These are phyloP conservation scores for Logfia minima DNA, from an alignment of 129 eudicot genomes.

Conservation along the genomic window DNA sequence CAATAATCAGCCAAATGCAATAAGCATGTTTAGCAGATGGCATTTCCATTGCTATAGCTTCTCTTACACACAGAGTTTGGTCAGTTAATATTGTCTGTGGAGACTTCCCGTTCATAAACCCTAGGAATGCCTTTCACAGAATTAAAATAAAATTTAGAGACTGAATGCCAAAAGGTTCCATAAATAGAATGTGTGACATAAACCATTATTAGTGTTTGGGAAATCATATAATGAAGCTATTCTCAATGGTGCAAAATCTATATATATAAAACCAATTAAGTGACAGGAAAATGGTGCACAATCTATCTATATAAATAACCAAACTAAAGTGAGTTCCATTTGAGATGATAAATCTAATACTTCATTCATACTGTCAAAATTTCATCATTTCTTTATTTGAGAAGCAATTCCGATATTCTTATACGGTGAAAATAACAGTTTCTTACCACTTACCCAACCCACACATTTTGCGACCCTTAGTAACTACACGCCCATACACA, in stretches of 20 bases:
- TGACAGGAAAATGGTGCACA: neutral
- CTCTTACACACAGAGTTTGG: constrained; percentile 87
- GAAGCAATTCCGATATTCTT: no score
- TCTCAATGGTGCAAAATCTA: constrained; percentile 2
- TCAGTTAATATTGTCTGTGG: constrained; percentile 93
- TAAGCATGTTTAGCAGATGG: constrained; percentile 94
- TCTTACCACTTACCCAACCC: neutral
- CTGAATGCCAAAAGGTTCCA: neutral
- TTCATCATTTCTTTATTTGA: neutral
- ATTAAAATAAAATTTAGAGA: constrained; percentile 18
- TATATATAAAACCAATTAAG: neutral
- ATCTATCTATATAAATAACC: neutral
- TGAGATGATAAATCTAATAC: neutral
- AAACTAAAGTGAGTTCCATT: neutral
- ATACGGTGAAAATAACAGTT: neutral
- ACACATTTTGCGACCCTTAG: neutral
- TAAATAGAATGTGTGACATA: constrained; percentile 5
- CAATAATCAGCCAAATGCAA: constrained; percentile 90
- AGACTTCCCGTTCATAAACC: constrained; percentile 91
- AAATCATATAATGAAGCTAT: constrained; percentile 17
- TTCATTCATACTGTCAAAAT: neutral
- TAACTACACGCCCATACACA: constrained; percentile 14
- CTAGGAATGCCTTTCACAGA: constrained; percentile 64
- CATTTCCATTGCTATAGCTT: constrained; percentile 91
- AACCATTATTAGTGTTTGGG: neutral